Conservation (phyloP, 257 asterid genomes). For the Rhazya stricta region DNA sequence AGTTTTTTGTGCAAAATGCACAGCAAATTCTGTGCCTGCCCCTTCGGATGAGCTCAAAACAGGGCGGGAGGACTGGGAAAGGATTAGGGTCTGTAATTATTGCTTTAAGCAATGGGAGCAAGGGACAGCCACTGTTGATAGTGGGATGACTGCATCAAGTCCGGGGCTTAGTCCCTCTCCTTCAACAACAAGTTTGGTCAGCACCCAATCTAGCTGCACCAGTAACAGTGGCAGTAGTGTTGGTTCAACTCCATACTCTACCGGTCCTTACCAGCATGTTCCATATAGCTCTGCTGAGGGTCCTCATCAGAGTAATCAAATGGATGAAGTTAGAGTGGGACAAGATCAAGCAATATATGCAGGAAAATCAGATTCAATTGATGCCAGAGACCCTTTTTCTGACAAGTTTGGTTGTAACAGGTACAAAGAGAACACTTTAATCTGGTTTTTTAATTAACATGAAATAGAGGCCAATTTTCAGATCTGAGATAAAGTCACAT, state of each 20-base stretch:
- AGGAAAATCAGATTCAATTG: slow-evolving; percentile 33
- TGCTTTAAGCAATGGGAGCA: slow-evolving; percentile 72
- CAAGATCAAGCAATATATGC: slow-evolving; percentile 34
- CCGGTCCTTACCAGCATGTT: slow-evolving; percentile 68
- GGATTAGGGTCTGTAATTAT: slow-evolving; percentile 62
- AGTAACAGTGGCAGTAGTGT: slow-evolving; percentile 61
- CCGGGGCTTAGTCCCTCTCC: slow-evolving; percentile 53
- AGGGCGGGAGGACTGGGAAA: slow-evolving; percentile 52
- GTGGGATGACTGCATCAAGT: slow-evolving; percentile 32
- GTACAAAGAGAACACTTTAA: slow-evolving; percentile 24
- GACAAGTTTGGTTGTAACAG: slow-evolving; percentile 58
- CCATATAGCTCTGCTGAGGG: slow-evolving; percentile 39
- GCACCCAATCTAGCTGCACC: slow-evolving; percentile 59
- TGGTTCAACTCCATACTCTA: slow-evolving; percentile 55
- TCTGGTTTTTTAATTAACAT: background rate
- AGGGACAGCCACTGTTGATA: slow-evolving; percentile 34
- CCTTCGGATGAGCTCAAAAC: slow-evolving; percentile 40
- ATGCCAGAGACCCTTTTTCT: slow-evolving; percentile 35
- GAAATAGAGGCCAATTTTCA: background rate
- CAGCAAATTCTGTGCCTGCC: slow-evolving; percentile 49
- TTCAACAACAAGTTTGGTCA: slow-evolving; percentile 60
- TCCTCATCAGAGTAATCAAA: slow-evolving; percentile 37
- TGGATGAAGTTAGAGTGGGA: slow-evolving; percentile 32
- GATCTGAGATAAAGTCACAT: background rate
- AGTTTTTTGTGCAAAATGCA: slow-evolving; percentile 71